Conservation (phyloP, 2,329 filamentous ascomycete species). For the Fusarium floridanum region DNA sequence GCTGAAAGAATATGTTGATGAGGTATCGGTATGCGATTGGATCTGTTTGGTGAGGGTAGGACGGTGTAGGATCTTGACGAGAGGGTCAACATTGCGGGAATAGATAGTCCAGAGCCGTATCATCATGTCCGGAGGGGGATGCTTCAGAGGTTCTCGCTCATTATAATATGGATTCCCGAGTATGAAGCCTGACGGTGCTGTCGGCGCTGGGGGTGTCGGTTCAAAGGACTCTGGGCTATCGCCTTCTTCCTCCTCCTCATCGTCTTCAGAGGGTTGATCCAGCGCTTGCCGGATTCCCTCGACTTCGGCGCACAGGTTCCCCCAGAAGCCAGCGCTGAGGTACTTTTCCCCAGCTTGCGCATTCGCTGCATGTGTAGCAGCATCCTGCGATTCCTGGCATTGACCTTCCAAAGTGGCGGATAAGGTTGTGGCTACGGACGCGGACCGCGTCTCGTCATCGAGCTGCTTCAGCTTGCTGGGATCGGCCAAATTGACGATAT, state of each 20-base stretch:
- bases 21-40: conserved; percentile 44
- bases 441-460: conserved; percentile 29
- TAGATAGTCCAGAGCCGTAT: conserved; percentile 53
- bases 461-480: conserved; percentile 47
- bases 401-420: conserved; percentile 28
- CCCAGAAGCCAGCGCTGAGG: conserved; percentile 60
- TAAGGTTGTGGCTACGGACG: background rate
- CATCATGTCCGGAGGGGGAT: conserved; percentile 56
- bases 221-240: conserved; percentile 49
- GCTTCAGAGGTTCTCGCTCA: conserved; percentile 39
- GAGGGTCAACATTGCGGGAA: conserved; percentile 57
- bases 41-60: conserved; percentile 53
- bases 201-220: conserved; percentile 30
- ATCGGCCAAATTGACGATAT: conserved; percentile 60
- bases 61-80: conserved; percentile 60
- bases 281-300: conserved; percentile 59
- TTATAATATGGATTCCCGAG: conserved; percentile 45
- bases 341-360: conserved; percentile 48
- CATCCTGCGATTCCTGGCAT: conserved; percentile 28
- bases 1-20: conserved; percentile 26
- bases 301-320: conserved; percentile 58
- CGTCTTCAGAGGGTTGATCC: conserved; percentile 58
- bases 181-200: conserved; percentile 46
- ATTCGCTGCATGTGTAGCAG: conserved; percentile 38
- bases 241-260: conserved; percentile 52